Conservation (phyloP, 495 filamentous ascomycete genomes). For the Talaromyces thailandensis region DNA sequence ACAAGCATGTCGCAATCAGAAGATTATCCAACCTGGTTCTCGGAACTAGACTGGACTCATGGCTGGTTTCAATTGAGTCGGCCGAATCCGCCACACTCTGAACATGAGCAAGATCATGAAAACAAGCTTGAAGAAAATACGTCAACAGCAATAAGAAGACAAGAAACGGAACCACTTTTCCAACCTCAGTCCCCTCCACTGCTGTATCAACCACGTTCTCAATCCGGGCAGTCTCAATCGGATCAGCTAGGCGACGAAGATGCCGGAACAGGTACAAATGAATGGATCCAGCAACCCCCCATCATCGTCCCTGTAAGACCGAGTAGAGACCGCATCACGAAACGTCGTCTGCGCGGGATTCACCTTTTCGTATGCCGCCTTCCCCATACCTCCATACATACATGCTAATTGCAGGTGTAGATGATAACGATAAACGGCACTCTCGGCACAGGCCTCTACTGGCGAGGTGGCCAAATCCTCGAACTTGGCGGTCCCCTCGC, state of each 20-base stretch:
- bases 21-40: neutral
- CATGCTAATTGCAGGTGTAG: slow-evolving; percentile 10
- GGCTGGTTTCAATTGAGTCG: neutral
- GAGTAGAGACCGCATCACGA: slow-evolving; percentile 1
- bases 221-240: neutral
- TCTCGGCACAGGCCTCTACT: slow-evolving; percentile 40
- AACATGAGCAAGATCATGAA: neutral
- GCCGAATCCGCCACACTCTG: neutral
- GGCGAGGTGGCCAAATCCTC: slow-evolving; percentile 32
- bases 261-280: neutral
- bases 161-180: neutral
- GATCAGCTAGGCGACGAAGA: neutral
- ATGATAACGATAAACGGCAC: slow-evolving; percentile 38
- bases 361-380: slow-evolving; percentile 31
- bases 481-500: slow-evolving; percentile 32
- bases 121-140: neutral
- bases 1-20: neutral
- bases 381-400: neutral
- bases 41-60: neutral
- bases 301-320: neutral
- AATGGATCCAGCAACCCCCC: neutral
- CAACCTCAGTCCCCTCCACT: neutral
- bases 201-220: neutral
- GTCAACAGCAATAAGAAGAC: neutral
- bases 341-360: slow-evolving; percentile 26